Conservation (phyloP, 306 rosid genomes). For the Urtica urens region DNA sequence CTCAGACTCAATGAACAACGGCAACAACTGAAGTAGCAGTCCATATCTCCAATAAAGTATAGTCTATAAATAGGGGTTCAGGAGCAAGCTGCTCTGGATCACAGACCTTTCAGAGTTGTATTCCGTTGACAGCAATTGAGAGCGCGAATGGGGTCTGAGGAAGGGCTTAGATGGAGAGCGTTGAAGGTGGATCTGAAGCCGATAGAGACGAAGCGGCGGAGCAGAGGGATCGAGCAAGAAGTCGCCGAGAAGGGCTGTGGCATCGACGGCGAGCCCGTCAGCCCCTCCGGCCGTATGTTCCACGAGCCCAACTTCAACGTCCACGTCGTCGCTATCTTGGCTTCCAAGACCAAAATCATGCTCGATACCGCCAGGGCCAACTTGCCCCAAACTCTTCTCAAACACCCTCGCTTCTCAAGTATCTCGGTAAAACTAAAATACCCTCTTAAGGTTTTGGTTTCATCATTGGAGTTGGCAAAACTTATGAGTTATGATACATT, state of each 20-base stretch:
- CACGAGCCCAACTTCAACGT: slow-evolving; percentile 34
- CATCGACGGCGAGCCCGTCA: slow-evolving; percentile 20
- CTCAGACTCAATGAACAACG: no score
- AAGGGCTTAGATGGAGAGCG: slow-evolving; percentile 15
- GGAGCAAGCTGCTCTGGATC: no score
- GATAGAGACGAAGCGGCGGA: slow-evolving; percentile 14
- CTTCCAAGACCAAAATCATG: slow-evolving; percentile 11
- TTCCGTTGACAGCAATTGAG: neutral
- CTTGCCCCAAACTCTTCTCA: slow-evolving; percentile 21
- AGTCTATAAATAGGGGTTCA: neutral
- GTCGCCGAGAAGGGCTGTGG: neutral
- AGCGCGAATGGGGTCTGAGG: neutral
- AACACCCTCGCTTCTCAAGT: slow-evolving; percentile 36
- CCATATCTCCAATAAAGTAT: neutral
- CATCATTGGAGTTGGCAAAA: neutral
- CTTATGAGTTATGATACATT: neutral
- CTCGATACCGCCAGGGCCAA: slow-evolving; percentile 10
- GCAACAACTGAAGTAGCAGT: no score
- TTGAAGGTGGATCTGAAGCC: slow-evolving; percentile 10
- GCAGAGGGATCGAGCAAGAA: neutral
- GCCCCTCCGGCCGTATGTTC: slow-evolving; percentile 30
- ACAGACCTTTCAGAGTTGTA: neutral
- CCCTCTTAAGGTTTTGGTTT: no score
- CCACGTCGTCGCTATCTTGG: slow-evolving; percentile 28
- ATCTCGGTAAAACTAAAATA: slow-evolving; percentile 25